These are phyloP conservation scores for Ceratocystis alfenasii DNA, from an alignment of 2,329 filamentous ascomycete species.

Conservation along the genomic window DNA sequence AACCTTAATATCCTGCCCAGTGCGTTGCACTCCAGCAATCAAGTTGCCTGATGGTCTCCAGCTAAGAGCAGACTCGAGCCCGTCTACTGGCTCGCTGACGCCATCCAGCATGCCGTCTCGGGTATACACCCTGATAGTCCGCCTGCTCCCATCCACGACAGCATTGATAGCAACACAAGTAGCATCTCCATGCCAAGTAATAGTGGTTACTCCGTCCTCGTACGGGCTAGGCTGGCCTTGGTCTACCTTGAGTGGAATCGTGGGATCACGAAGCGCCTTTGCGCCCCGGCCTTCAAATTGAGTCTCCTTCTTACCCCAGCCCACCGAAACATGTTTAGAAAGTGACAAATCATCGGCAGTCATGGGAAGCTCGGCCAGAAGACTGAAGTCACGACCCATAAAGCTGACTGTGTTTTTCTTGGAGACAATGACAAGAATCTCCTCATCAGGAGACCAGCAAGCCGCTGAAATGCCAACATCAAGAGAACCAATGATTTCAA, in stretches of 20 bases:
- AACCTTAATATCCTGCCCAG: conserved; percentile 55
- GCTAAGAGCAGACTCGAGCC: conserved; percentile 73
- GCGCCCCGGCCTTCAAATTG: conserved; percentile 92
- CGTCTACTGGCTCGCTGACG: conserved; percentile 87
- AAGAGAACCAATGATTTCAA: conserved; percentile 91
- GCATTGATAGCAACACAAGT: conserved; percentile 80
- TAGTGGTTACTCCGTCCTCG: conserved; percentile 60
- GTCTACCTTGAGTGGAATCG: conserved; percentile 84
- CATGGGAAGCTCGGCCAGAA: conserved; percentile 62
- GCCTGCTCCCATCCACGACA: conserved; percentile 54
- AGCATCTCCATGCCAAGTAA: conserved; percentile 92
- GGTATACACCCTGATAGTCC: conserved; percentile 80
- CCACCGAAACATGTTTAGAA: conserved; percentile 91
- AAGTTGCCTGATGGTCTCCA: conserved; percentile 89
- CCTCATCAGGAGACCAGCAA: conserved; percentile 89
- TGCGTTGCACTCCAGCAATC: conserved; percentile 70
- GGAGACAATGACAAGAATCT: conserved; percentile 74
- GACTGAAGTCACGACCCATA: conserved; percentile 87
- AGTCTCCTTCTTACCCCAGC: conserved; percentile 96
- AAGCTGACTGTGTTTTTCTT: conserved; percentile 68
- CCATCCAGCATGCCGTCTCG: conserved; percentile 84
- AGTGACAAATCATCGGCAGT: conserved; percentile 64
- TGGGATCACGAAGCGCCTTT: conserved; percentile 77
- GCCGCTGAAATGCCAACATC: conserved; percentile 84
- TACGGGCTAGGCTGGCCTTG: conserved; percentile 60